phyloP scores from a whole-genome alignment of 2,329 filamentous ascomycete species.

The Exserohilum turcica region DNA sequence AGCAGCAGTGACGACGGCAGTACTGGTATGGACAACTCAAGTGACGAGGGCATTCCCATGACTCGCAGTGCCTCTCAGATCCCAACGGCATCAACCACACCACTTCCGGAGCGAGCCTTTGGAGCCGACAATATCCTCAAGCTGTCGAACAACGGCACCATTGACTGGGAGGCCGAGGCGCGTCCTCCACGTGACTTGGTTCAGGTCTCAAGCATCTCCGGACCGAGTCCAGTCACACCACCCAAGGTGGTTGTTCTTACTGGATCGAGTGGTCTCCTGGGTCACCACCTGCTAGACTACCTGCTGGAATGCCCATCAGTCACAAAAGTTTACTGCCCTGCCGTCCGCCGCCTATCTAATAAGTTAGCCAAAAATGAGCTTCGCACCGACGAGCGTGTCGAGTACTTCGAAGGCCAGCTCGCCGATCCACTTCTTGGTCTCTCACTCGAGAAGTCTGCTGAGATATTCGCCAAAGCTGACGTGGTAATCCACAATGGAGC shows the following conservation, averaged over 20 bases:
- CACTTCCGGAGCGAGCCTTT: too few relatives aligned
- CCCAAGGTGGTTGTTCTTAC: not conserved
- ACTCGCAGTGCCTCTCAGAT: too few relatives aligned
- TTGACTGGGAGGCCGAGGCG: too few relatives aligned
- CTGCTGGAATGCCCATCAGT: not conserved
- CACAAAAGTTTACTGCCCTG: not conserved
- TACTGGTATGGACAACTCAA: too few relatives aligned
- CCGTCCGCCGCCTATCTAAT: not conserved
- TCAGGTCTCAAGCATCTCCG: too few relatives aligned
- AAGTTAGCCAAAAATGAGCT: not conserved
- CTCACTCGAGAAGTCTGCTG: not conserved
- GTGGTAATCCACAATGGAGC: constrained; percentile 21
- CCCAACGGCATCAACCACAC: too few relatives aligned
- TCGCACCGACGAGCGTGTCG: not conserved
- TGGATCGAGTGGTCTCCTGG: not conserved
- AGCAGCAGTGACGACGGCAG: too few relatives aligned
- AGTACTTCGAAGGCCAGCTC: constrained; percentile 1
- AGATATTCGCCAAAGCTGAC: not conserved
- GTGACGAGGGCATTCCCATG: too few relatives aligned
- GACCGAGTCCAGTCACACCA: not conserved
- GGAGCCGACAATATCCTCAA: too few relatives aligned
- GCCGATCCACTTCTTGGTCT: not conserved
- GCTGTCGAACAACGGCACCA: too few relatives aligned
- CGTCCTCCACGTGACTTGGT: too few relatives aligned
- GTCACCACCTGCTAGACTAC: not conserved